These are phyloP conservation scores for Aureobasidium sp. DNA, from an alignment of 2,329 filamentous ascomycete species.

Conservation along the genomic window DNA sequence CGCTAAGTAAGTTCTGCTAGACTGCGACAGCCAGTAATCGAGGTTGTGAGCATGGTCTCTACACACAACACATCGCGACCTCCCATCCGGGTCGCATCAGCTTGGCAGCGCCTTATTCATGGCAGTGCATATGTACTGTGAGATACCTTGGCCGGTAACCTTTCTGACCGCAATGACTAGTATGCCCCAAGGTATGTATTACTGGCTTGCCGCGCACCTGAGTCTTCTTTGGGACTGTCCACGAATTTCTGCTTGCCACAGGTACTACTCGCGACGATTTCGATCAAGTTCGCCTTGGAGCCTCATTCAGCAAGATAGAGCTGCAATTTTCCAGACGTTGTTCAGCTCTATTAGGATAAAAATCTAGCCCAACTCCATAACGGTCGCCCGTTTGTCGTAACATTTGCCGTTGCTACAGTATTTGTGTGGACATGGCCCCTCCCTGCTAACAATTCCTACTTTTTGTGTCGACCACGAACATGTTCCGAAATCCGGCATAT, in stretches of 20 bases:
- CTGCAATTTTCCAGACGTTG: neutral
- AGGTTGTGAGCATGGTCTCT: neutral
- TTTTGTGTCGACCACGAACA: neutral
- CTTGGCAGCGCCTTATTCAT: neutral
- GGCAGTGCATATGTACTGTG: neutral
- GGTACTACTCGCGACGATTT: neutral
- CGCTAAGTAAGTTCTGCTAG: neutral
- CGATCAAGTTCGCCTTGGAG: neutral
- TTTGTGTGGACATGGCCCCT: neutral
- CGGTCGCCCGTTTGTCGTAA: conserved; percentile 3
- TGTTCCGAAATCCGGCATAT: neutral
- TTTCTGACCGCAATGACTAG: neutral
- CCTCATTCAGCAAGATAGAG: no score
- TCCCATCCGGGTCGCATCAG: neutral
- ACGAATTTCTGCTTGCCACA: neutral
- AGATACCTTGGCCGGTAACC: neutral
- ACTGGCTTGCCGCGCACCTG: neutral
- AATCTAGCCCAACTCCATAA: neutral
- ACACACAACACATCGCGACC: neutral
- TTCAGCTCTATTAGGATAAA: neutral
- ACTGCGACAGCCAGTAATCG: neutral
- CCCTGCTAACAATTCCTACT: neutral
- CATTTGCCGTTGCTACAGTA: neutral
- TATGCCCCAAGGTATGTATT: neutral
- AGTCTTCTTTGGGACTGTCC: neutral